Evolutionary conservation across 2,329 filamentous ascomycete genomes (phyloP).

Genomic region (Aspergillus luchuensis): DNA sequence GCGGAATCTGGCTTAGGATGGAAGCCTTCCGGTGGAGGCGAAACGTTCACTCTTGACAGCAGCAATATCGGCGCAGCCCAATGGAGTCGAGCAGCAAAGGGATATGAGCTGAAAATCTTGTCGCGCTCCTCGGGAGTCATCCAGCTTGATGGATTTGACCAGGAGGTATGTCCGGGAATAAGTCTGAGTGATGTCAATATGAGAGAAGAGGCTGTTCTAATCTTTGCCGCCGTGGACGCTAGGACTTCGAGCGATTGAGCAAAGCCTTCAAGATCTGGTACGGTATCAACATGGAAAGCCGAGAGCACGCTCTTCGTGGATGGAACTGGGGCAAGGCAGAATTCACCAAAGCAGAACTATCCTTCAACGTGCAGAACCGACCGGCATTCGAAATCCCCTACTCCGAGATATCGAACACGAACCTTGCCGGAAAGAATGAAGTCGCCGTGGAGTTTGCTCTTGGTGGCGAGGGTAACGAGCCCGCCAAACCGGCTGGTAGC

Average conservation of each 20-base stretch:
- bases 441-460: constrained; percentile 92
- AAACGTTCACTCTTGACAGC: constrained; percentile 90
- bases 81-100: constrained; percentile 91
- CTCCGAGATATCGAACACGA: constrained; percentile 96
- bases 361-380: constrained; percentile 95
- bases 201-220: background rate
- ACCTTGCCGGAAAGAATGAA: constrained; percentile 95
- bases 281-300: constrained; percentile 85
- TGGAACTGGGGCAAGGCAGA: constrained; percentile 99
- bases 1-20: constrained; percentile 93
- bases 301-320: constrained; percentile 90
- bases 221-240: background rate
- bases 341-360: constrained; percentile 90
- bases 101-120: constrained; percentile 90
- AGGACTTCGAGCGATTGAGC: constrained; percentile 85
- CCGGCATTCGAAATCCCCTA: constrained; percentile 97
- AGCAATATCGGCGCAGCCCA: constrained; percentile 83
- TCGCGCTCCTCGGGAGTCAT: constrained; percentile 82
- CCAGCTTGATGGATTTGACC: constrained; percentile 91
- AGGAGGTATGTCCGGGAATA: constrained; percentile 60
- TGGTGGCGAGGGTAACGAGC: constrained; percentile 70
- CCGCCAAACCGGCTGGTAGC: constrained; percentile 72
- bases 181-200: background rate
- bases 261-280: constrained; percentile 99
- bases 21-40: constrained; percentile 84